phyloP scores from a whole-genome alignment of 2,329 filamentous ascomycete species.

The Trichoderma brevicompactum region DNA sequence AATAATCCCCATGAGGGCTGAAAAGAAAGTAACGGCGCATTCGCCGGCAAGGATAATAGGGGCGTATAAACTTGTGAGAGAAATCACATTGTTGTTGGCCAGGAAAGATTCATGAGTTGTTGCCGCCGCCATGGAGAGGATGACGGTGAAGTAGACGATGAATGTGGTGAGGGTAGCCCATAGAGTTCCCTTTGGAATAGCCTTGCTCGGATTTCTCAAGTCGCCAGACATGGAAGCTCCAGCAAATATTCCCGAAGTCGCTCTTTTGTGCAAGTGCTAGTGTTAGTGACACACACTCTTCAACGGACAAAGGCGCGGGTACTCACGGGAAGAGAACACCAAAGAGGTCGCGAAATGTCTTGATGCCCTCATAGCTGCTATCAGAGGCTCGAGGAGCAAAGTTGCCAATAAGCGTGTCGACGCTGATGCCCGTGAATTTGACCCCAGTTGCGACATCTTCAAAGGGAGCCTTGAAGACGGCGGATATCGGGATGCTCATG shows the following conservation, averaged over 20 bases:
- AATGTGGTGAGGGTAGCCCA: constrained; percentile 79
- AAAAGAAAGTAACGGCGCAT: constrained; percentile 82
- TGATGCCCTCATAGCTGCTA: constrained; percentile 63
- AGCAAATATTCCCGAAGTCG: constrained; percentile 62
- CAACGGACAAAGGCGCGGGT: constrained; percentile 28
- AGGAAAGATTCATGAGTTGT: constrained; percentile 76
- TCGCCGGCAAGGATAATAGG: constrained; percentile 78
- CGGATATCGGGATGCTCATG: constrained; percentile 81
- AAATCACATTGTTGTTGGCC: constrained; percentile 76
- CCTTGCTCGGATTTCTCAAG: constrained; percentile 77
- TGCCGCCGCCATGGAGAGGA: constrained; percentile 76
- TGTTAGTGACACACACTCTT: constrained; percentile 24
- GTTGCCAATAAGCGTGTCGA: constrained; percentile 73
- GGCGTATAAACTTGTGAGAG: constrained; percentile 77
- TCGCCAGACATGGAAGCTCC: constrained; percentile 93
- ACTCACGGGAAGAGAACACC: constrained; percentile 76
- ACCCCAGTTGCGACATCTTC: constrained; percentile 64
- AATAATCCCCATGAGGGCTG: constrained; percentile 83
- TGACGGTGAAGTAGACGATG: constrained; percentile 73
- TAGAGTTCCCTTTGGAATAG: constrained; percentile 83
- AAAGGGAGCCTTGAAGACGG: constrained; percentile 70
- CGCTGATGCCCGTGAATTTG: constrained; percentile 76
- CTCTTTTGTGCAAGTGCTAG: constrained; percentile 39
- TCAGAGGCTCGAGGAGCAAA: constrained; percentile 70
- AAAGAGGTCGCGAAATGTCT: constrained; percentile 80